Evolutionary conservation across 1,284 basidiomycete species (phyloP), one percentile per base, ranked within the genome.

Genomic region (Fistulinella cinereoalba): DNA sequence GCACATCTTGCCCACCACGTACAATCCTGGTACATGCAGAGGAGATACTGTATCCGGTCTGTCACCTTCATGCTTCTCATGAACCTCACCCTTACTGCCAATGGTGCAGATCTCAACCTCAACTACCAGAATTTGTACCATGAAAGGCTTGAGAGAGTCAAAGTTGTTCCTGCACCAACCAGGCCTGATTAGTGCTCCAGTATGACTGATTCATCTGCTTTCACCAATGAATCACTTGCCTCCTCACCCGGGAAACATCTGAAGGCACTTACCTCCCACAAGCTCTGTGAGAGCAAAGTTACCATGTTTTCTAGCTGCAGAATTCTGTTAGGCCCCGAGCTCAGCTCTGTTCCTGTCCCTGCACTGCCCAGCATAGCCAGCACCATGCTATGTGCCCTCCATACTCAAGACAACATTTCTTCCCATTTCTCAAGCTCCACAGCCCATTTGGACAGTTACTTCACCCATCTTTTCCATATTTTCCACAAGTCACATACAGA

Each of bases 41-140:
- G n/a, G n/a, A n/a, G n/a, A n/a, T n/a, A n/a, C n/a, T n/a, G n/a
- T n/a, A n/a, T n/a, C n/a, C n/a, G n/a, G n/a, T 55, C 62, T 19
- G 57, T 45, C 39, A 89, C 89, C 51, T 88, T 85, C 33, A 86
- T 86, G 5, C 87, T 87, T 6, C 82, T 83, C 56, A 87, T 87
- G 15, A 89, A 89, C 58, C 87, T 87, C 12, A 79, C 81, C 9
- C 76, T 89, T 43, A 87, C 85, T 4, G 50, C 75, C 45, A 72
- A 76, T 57, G 86, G 87, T 39, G 82, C 82, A 12, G 85, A 86
- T 53, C 68, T 87, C 57, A 77, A 86, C 52, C 66, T 85, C 57
- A 79, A 82, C 58, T 79, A 73, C 58, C 58, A 53, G 49, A 70
- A 71, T 18, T 66, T 79, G 54, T 70, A 74, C 39, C 73, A 72